Percentiles rank a stretch among this genome's conserved stretches.
These are phyloP conservation scores for Glonium stellatum DNA, from an alignment of 495 filamentous ascomycete species.

Conservation along the genomic window DNA sequence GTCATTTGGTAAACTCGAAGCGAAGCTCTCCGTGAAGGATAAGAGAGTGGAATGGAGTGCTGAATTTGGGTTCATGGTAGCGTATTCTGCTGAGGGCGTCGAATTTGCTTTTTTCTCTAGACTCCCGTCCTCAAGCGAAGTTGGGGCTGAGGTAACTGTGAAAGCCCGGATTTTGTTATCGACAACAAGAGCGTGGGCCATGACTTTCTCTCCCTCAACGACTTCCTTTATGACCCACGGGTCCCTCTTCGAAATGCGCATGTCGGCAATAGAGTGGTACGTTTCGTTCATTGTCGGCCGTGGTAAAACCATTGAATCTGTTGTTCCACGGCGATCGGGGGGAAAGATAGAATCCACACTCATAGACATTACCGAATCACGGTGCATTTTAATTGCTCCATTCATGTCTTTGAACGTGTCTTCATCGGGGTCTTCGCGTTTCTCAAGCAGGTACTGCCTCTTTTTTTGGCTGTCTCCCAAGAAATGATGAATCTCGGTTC, in stretches of 20 bases:
- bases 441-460: neutral
- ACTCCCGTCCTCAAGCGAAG: neutral
- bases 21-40: neutral
- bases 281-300: conserved; percentile 9
- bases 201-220: neutral
- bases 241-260: neutral
- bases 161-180: neutral
- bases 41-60: neutral
- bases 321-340: neutral
- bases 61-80: neutral
- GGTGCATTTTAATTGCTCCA: neutral
- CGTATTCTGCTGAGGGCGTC: neutral
- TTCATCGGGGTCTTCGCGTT: neutral
- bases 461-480: neutral
- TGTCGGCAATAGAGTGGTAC: neutral
- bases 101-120: neutral
- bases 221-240: conserved; percentile 5
- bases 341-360: neutral
- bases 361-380: neutral
- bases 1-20: neutral
- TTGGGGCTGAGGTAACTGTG: neutral
- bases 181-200: neutral
- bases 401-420: neutral
- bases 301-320: neutral
- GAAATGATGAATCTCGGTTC: conserved; percentile 2